Base-by-base conservation (phyloP, 2,329 filamentous ascomycete genomes). In the Epichloe elymi region DNA sequence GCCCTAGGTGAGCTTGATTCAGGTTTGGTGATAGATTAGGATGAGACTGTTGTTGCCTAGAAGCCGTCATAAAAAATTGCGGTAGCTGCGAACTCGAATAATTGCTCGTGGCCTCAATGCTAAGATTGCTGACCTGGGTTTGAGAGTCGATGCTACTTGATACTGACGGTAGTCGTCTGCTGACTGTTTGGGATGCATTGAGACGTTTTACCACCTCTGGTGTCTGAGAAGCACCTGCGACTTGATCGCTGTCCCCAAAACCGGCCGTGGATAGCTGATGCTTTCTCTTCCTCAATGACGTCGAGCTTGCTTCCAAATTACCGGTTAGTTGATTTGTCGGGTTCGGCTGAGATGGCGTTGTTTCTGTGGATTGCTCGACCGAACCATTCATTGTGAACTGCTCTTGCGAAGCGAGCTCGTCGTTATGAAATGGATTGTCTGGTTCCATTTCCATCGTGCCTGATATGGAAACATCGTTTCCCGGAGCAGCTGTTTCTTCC, bases 201-300 rank as follows among this genome's bases (percentile, higher is more conserved):
- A 17, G 49, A n/a, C 49, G 49, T 30, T 53, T 49, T 11, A 23
- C 37, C 19, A 19, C 10, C 12, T 52, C 40, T n/a, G 42, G 37
- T 35, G 41, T 45, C 37, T 37, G 41, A 17, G 46, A 46, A 19
- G 47, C 10, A 26, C n/a, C 10, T 30, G 46, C 19, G 11, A 23
- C 38, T 45, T 49, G 37, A 17, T 20, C 37, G n/a, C 12, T 50
- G 10, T 26, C 40, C 19, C 30, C 33, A 5, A 43, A 14, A 15
- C 20, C 39, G 19, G 33, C 35, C n/a, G 15, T 17, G 4, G 46
- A 43, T 26, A 12, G 14, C 15, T 43, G 46, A 5, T 49, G 36
- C 15, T 48, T 45, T 48, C 52, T 54, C 39, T 51, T 54, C 10
- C 26, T 51, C 19, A 50, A 23, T 7, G n/a, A 23, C 12, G 14